phyloP scores from a whole-genome alignment of 768 basidiomycete genomes.

The Lyophyllum semitale region DNA sequence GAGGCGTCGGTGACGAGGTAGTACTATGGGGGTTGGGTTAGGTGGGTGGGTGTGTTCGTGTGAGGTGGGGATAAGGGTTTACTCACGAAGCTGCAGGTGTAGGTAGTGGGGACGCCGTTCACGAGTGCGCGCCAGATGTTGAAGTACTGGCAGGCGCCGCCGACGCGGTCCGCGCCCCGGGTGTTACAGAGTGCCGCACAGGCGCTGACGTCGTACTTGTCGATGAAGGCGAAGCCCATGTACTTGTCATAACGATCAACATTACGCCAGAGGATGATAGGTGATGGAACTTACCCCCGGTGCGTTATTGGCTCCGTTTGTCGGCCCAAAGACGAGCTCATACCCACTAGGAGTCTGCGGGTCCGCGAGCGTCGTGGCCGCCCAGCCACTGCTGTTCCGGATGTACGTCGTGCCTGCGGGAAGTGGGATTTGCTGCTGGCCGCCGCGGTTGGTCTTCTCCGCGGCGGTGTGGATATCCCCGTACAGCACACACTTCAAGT shows the following conservation, averaged over 20 bases:
- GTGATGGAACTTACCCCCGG: constrained; percentile 15
- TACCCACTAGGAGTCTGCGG: constrained; percentile 45
- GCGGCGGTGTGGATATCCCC: constrained; percentile 41
- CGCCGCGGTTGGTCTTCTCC: constrained; percentile 48
- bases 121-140: constrained; percentile 57
- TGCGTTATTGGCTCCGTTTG: constrained; percentile 44
- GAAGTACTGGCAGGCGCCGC: constrained; percentile 51
- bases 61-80: too few relatives aligned
- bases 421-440: constrained; percentile 38
- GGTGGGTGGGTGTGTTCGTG: background rate
- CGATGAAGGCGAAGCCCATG: constrained; percentile 53
- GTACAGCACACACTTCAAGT: constrained; percentile 50
- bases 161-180: constrained; percentile 39
- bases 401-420: constrained; percentile 42
- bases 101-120: constrained; percentile 45
- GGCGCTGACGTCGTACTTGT: constrained; percentile 46
- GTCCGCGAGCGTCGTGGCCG: constrained; percentile 34
- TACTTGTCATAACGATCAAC: constrained; percentile 33
- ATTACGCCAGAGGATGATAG: too few relatives aligned
- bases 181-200: constrained; percentile 47
- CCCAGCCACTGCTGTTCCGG: constrained; percentile 45
- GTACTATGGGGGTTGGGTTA: constrained; percentile 32
- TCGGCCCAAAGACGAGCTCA: constrained; percentile 47
- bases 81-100: constrained; percentile 51
- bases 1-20: constrained; percentile 42